These are phyloP conservation scores for Cercis canadensis DNA, from an alignment of 306 rosid species.

Conservation along the genomic window DNA sequence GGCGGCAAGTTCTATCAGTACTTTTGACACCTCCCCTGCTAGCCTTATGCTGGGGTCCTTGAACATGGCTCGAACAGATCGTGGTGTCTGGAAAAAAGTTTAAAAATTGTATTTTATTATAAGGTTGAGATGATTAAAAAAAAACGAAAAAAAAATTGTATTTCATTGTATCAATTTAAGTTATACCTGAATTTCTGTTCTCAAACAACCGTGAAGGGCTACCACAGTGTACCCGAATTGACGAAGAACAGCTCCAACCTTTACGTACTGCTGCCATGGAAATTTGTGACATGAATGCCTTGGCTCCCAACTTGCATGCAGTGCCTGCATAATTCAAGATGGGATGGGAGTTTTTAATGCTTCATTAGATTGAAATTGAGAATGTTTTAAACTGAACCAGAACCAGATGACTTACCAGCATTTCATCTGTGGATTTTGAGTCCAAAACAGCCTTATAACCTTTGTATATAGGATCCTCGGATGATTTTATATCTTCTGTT, in stretches of 20 bases:
- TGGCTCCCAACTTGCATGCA: constrained; percentile 97
- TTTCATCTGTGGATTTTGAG: constrained; percentile 87
- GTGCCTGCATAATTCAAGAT: constrained; percentile 60
- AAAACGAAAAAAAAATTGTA: neutral
- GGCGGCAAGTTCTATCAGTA: constrained; percentile 71
- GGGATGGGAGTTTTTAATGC: neutral
- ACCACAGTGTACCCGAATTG: constrained; percentile 92
- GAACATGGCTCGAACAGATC: constrained; percentile 74
- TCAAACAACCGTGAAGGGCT: constrained; percentile 89
- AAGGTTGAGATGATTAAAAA: neutral
- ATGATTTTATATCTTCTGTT: constrained; percentile 36
- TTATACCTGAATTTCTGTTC: constrained; percentile 86
- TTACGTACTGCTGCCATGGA: constrained; percentile 94
- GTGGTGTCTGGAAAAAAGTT: constrained; percentile 62
- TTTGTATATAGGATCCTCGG: constrained; percentile 67
- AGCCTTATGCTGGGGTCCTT: constrained; percentile 86
- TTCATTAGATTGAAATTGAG: neutral
- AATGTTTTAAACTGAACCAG: constrained; percentile 26
- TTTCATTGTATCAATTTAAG: neutral
- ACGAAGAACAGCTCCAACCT: constrained; percentile 89
- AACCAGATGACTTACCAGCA: constrained; percentile 53
- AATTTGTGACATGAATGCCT: constrained; percentile 83
- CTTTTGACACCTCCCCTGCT: constrained; percentile 81
- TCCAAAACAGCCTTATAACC: constrained; percentile 93
- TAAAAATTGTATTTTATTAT: neutral